Percentiles rank a stretch among this genome's conserved stretches.
Evolutionary conservation across 2,329 filamentous ascomycete species (phyloP).

Genomic region (Camillea tinctor): DNA sequence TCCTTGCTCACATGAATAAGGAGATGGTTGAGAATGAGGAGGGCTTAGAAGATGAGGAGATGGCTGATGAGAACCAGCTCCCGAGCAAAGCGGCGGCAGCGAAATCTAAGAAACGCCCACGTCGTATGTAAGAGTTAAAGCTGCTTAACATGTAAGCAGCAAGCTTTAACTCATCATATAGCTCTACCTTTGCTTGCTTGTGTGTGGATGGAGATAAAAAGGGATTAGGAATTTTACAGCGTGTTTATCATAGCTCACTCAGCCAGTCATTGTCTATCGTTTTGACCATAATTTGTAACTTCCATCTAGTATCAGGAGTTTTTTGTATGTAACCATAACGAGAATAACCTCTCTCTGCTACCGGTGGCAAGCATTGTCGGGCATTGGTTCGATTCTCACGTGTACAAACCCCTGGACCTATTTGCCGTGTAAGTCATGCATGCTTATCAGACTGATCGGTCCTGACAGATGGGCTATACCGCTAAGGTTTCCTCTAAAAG

Average conservation of each 20-base stretch:
- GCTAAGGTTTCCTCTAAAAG: background rate
- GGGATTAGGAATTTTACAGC: background rate
- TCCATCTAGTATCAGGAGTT: background rate
- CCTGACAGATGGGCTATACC: background rate
- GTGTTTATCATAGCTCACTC: background rate
- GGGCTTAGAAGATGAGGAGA: conserved; percentile 23
- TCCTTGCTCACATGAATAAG: conserved; percentile 34
- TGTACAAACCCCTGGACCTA: background rate
- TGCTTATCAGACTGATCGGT: background rate
- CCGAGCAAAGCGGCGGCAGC: conserved; percentile 9
- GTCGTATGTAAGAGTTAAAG: conserved; percentile 10
- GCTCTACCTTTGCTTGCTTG: background rate
- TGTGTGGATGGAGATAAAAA: background rate
- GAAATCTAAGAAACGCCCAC: conserved; percentile 18
- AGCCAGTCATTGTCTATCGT: background rate
- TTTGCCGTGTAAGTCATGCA: background rate
- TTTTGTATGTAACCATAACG: background rate
- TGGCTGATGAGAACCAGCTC: conserved; percentile 24
- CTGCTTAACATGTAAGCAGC: background rate
- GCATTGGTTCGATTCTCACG: background rate
- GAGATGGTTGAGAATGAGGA: conserved; percentile 34
- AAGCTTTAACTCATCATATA: background rate
- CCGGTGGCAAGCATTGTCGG: background rate
- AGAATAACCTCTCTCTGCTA: background rate
- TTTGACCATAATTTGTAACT: background rate